Evolutionary conservation across 257 asterid genomes (phyloP).

Genomic region (Solanum paucissectum): DNA sequence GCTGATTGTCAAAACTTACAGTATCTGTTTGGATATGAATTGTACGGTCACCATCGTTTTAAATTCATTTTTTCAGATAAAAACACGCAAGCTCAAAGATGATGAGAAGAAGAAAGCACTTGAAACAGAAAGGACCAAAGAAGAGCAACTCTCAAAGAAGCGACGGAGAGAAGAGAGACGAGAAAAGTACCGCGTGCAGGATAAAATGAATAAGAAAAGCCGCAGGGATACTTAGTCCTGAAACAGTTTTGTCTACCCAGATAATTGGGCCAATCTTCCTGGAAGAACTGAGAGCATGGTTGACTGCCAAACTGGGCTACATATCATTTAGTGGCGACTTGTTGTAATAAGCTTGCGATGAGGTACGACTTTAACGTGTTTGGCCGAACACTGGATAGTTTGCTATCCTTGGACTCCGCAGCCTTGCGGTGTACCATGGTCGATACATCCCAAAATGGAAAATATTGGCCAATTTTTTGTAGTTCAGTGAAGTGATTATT

Average conservation of each 20-base stretch:
- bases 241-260: not conserved
- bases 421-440: not conserved
- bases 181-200: slow-evolving; percentile 63
- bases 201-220: slow-evolving; percentile 59
- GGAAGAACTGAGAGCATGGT: not conserved
- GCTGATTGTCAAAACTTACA: not conserved
- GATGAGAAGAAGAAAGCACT: slow-evolving; percentile 45
- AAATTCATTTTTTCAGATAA: slow-evolving; percentile 29
- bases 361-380: not conserved
- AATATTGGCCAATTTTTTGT: not conserved
- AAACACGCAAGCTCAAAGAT: slow-evolving; percentile 55
- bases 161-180: slow-evolving; percentile 83
- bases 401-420: not conserved
- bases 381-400: not conserved
- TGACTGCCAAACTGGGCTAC: not conserved
- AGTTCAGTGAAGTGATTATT: not conserved
- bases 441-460: not conserved
- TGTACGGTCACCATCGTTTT: not conserved
- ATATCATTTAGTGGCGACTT: not conserved
- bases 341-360: not conserved
- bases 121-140: slow-evolving; percentile 55
- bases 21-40: not conserved
- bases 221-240: slow-evolving; percentile 21
- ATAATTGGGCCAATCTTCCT: not conserved
- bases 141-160: slow-evolving; percentile 64